Evolutionary conservation across 768 basidiomycete genomes (phyloP), one percentile per base, ranked within the genome.

Genomic region (Hypholoma fasciculare): DNA sequence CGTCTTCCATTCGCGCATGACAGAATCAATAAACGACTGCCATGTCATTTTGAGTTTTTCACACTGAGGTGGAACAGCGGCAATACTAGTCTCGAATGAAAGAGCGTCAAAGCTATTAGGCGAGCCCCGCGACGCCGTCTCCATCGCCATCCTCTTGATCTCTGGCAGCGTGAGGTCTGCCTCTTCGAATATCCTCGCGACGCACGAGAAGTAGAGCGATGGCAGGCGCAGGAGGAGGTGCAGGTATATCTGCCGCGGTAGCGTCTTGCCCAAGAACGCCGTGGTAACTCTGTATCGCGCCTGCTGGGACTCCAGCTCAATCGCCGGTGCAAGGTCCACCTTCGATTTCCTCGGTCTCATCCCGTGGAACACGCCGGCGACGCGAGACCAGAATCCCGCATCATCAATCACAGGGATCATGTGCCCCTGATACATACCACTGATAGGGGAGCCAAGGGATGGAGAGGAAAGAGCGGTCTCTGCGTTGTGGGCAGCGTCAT

Each of bases 181-280:
- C 44, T 87, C 86, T 57, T 86, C 81, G 58, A 88, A 87, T 37
- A 89, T 76, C 30, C 82, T 76, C 4, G 82, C 76, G 17, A 89
- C 88, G 1, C 88, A 81, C 3, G 83, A 79, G 67, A 85, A 89
- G 65, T 89, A 89, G 34, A 89, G 66, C 9, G 82, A 79, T 0
- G 88, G 88, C 4, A 89, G 75, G 19, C 83, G 76, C 17, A 89
- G 71, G 9, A 42, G 40, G 12, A 71, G 19, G 54, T 72, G 58
- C 5, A 73, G 66, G 52, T 77, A 77, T 0, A 73, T 49, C 46
- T 73, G 63, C 17, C 71, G 65, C 1, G 73, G 71, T 7, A 73
- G 20, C 8, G 67, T 68, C 53, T 73, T 69, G 17, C 69, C 30
- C 17, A 66, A 39, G 54, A 73, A 71, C 11, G 65, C 64, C n/a